Evolutionary conservation across 306 rosid genomes (phyloP).

Genomic region (Luffa aegyptiaca): DNA sequence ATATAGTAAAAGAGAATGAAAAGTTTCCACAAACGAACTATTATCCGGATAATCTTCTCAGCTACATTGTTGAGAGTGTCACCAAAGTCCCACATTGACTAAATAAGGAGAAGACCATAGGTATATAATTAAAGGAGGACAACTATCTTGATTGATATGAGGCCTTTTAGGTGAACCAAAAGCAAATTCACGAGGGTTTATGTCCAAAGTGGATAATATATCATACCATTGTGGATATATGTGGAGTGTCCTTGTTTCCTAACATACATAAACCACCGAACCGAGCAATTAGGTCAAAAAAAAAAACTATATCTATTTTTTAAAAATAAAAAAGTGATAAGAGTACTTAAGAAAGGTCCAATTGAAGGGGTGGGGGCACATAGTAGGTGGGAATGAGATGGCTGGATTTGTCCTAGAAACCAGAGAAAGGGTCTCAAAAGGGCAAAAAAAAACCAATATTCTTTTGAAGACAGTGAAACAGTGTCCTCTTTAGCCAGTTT

Average conservation of each 20-base stretch:
- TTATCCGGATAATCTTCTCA: not conserved
- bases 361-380: not conserved
- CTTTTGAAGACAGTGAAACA: constrained; percentile 3
- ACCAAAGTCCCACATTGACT: no score
- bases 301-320: no score
- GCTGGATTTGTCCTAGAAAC: constrained; percentile 8
- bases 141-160: no score
- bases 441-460: constrained; percentile 2
- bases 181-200: no score
- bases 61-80: no score
- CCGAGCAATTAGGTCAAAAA: not conserved
- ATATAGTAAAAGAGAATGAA: not conserved
- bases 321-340: not conserved
- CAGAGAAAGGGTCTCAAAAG: constrained; percentile 7
- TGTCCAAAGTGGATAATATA: no score
- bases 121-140: no score
- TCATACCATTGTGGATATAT: no score
- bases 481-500: not conserved
- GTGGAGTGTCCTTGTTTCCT: no score
- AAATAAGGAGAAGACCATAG: no score
- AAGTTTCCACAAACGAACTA: not conserved
- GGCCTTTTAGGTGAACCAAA: no score
- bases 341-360: not conserved
- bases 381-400: not conserved
- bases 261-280: not conserved